Evolutionary conservation across 306 rosid species (phyloP), one percentile per base, ranked within the genome.

Genomic region (Benincasa hispida): DNA sequence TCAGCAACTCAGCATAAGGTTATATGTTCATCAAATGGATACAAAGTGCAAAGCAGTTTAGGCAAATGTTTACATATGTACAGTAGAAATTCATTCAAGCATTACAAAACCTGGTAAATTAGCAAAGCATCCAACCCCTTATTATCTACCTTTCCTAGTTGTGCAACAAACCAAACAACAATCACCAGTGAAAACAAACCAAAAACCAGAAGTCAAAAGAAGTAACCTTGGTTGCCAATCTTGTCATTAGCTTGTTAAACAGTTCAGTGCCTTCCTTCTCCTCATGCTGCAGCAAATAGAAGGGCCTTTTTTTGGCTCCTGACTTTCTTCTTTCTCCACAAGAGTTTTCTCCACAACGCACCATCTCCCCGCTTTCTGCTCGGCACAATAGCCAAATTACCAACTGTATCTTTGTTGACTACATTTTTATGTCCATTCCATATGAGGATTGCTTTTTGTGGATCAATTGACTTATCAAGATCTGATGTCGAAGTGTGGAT

Each of bases 241-340:
- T 74, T 48, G 75, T 80, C 72, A 24, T 21, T 42, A 66, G 10
- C 73, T 66, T 37, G 73, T 66, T 66, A 37, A 17, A 21, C 3
- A 78, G 59, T 59, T 22, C 54, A 67, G 12, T 67, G 53, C 51
- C 51, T 35, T n/a, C 24, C 48, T 10, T 35, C 27, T 65, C 9
- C 72, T 83, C 81, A 91, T 24, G 88, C 69, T 61, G 84, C 34
- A 21, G 84, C 34, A 24, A 87, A 74, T 18, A 85, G 74, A 76
- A 66, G 39, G 2, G 84, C 51, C 17, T 79, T 27, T 80, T 89
- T 88, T 84, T 78, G 87, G 82, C 83, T 86, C 79, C 76, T 74
- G 47, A 78, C 83, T 84, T 82, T 88, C 86, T 86, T 93, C 89
- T 80, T 85, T 84, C 95, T 90, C 91, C 93, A 82, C 55, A 88